A percentile compares a stretch with the other conserved stretches of the same genome.
Evolutionary conservation across 176 grass and related monocot genomes (phyloP).

Genomic region (Canna indica): DNA sequence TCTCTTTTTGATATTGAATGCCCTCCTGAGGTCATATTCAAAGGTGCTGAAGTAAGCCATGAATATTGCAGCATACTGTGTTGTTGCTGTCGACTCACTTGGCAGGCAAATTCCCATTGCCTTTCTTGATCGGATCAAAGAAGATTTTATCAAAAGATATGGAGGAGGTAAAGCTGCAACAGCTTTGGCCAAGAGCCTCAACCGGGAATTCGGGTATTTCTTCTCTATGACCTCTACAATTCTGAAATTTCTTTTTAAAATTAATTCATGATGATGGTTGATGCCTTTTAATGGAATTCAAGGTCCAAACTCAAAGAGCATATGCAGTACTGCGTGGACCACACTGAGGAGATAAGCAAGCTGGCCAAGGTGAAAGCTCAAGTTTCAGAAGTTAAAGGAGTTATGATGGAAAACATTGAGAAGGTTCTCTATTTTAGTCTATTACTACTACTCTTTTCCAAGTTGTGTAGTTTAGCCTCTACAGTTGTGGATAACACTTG

Average conservation of each 20-base stretch:
- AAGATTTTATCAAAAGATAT: constrained; percentile 1
- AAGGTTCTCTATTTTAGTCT: neutral
- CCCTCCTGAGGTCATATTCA: neutral
- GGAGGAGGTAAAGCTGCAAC: constrained; percentile 7
- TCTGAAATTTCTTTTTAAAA: neutral
- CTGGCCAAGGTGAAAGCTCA: constrained; percentile 6
- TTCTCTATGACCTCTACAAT: neutral
- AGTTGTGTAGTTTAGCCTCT: neutral
- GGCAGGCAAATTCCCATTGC: neutral
- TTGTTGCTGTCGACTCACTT: neutral
- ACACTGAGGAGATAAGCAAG: constrained; percentile 4
- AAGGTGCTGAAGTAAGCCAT: neutral
- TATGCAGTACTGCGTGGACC: constrained; percentile 1
- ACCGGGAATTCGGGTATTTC: constrained; percentile 2
- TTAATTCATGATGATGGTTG: neutral
- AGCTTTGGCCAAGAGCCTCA: neutral
- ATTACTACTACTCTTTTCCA: neutral
- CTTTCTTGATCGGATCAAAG: constrained; percentile 2
- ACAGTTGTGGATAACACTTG: neutral
- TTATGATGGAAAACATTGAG: constrained; percentile 2
- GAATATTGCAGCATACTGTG: constrained; percentile 8
- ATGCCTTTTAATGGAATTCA: neutral
- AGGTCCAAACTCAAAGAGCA: constrained; percentile 5
- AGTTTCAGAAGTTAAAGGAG: constrained; percentile 7
- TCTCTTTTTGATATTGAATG: neutral